Evolutionary conservation across 306 rosid genomes (phyloP).

Genomic region (Cicer cuneatum): DNA sequence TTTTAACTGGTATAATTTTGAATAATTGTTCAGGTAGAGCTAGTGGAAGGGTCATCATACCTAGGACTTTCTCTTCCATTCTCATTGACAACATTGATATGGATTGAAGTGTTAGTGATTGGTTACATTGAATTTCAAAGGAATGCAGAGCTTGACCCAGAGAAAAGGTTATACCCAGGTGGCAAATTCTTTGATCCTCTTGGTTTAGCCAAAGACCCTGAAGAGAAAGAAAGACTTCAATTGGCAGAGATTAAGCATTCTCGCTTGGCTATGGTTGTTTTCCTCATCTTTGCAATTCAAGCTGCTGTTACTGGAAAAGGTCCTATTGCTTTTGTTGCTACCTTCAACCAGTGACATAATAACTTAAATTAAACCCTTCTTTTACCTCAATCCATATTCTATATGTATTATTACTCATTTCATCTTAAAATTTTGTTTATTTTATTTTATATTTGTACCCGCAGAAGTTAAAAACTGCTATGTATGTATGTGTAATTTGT

Average conservation of each 20-base stretch:
- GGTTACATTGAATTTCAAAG: conserved; percentile 88
- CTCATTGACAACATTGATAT: conserved; percentile 65
- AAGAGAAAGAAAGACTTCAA: conserved; percentile 72
- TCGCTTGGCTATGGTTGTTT: conserved; percentile 77
- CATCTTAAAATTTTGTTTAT: conserved; percentile 24
- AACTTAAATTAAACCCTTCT: conserved; percentile 15
- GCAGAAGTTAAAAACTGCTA: conserved; percentile 28
- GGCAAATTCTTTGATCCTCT: conserved; percentile 81
- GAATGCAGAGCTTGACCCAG: conserved; percentile 81
- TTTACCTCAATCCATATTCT: conserved; percentile 13
- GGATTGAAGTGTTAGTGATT: conserved; percentile 78
- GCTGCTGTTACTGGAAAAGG: conserved; percentile 84
- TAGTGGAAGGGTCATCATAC: conserved; percentile 81
- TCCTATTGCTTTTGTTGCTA: conserved; percentile 68
- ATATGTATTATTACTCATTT: neutral
- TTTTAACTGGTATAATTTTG: neutral
- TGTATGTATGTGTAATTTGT: too few relatives aligned
- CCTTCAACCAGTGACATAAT: conserved; percentile 65
- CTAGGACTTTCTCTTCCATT: conserved; percentile 79
- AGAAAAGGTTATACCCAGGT: conserved; percentile 80
- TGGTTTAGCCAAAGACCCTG: conserved; percentile 66
- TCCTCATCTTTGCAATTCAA: conserved; percentile 77
- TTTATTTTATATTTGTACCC: neutral
- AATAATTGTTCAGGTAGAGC: conserved; percentile 68
- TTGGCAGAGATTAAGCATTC: conserved; percentile 85